phyloP scores from a whole-genome alignment of 2,329 filamentous ascomycete species.

The Calonectria fujianensis region DNA sequence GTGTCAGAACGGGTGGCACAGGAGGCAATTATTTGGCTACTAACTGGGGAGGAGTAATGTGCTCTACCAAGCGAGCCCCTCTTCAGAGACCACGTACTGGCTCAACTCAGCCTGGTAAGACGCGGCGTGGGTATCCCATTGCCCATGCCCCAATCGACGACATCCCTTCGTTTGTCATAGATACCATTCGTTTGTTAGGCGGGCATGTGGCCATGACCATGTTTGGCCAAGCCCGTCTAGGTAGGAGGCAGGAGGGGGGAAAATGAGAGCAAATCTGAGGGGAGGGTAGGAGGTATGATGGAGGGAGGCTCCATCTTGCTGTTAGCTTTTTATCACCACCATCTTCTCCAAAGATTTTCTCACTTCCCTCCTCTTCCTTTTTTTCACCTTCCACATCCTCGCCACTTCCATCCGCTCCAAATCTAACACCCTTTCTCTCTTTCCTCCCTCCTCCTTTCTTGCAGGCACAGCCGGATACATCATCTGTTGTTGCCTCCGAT shows the following conservation, averaged over 20 bases:
- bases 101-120: conserved; percentile 24
- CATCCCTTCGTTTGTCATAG: conserved; percentile 34
- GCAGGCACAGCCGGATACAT: conserved; percentile 42
- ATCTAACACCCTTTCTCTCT: conserved; percentile 24
- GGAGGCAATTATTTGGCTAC: conserved; percentile 21
- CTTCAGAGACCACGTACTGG: conserved; percentile 12
- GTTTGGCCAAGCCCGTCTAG: conserved; percentile 33
- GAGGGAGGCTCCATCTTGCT: conserved; percentile 39
- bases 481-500: conserved; percentile 47
- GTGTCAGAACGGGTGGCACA: conserved; percentile 18
- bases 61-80: conserved; percentile 23
- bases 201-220: conserved; percentile 34
- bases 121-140: conserved; percentile 19
- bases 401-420: conserved; percentile 40
- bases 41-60: conserved; percentile 19
- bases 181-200: conserved; percentile 36
- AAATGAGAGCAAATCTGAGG: conserved; percentile 26
- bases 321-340: conserved; percentile 48
- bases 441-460: conserved; percentile 27
- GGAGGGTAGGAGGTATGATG: conserved; percentile 21
- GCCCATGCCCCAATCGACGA: conserved; percentile 30
- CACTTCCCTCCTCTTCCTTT: conserved; percentile 40
- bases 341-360: conserved; percentile 46
- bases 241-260: conserved; percentile 31
- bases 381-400: conserved; percentile 44